phyloP scores from a whole-genome alignment of 495 filamentous ascomycete genomes.

The Penicillium roqueforti region DNA sequence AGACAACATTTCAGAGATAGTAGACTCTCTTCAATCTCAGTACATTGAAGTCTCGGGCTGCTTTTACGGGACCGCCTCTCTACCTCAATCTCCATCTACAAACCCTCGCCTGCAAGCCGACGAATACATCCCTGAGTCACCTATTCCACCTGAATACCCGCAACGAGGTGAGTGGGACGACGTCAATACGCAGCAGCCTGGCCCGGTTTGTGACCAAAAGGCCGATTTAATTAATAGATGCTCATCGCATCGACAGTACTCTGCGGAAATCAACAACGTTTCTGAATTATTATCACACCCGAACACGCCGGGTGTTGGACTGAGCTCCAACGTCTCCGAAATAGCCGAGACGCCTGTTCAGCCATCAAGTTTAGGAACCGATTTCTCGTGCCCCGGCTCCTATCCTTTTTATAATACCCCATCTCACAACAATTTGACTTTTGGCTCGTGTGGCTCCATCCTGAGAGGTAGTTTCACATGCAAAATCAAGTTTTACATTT shows the following conservation, averaged over 20 bases:
- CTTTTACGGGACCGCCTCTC: not conserved
- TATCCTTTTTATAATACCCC: not conserved
- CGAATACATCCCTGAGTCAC: conserved; percentile 2
- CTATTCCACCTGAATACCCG: conserved; percentile 18
- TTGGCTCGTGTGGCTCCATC: not conserved
- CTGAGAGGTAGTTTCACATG: not conserved
- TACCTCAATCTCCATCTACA: not conserved
- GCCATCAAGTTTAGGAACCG: not conserved
- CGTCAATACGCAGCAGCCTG: not conserved
- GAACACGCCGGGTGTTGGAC: not conserved
- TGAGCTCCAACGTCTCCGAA: conserved; percentile 7
- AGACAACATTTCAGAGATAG: conserved; percentile 9
- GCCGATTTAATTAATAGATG: not conserved
- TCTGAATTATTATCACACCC: not conserved
- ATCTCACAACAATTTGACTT: not conserved
- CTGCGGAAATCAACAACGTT: not conserved
- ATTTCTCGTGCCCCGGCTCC: not conserved
- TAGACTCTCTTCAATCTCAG: conserved; percentile 1
- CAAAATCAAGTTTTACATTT: not conserved
- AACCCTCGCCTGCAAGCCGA: not conserved
- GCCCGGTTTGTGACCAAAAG: not conserved
- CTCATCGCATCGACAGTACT: not conserved
- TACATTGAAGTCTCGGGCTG: not conserved
- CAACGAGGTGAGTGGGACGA: conserved; percentile 19
- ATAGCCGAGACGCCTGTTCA: conserved; percentile 28